phyloP scores from a whole-genome alignment of 2,329 filamentous ascomycete genomes.

The Mycosphaerella sp. region DNA sequence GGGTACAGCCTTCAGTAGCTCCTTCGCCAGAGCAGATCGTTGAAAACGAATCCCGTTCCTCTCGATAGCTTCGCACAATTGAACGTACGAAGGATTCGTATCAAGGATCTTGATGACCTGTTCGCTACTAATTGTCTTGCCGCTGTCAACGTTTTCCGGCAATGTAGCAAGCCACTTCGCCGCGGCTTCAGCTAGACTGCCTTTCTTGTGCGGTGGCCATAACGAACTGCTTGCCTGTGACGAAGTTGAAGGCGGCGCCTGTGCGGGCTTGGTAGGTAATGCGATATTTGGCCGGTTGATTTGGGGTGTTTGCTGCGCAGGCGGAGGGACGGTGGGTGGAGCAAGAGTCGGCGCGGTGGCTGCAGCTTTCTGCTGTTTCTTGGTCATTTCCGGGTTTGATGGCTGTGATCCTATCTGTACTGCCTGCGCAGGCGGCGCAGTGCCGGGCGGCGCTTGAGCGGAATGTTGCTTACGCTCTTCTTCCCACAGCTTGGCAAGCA shows the following conservation, averaged over 20 bases:
- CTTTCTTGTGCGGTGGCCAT: slow-evolving; percentile 50
- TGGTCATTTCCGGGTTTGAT: not conserved
- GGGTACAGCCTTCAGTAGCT: slow-evolving; percentile 43
- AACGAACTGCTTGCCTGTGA: slow-evolving; percentile 33
- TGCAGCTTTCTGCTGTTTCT: slow-evolving; percentile 8
- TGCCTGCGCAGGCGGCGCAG: slow-evolving; percentile 10
- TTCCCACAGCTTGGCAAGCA: slow-evolving; percentile 53
- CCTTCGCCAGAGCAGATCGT: slow-evolving; percentile 48
- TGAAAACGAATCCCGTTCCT: slow-evolving; percentile 46
- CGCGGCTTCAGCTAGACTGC: slow-evolving; percentile 46
- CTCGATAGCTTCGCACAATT: slow-evolving; percentile 51
- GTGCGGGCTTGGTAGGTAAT: slow-evolving; percentile 3
- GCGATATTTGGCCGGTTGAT: not conserved
- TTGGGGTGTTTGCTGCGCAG: not conserved
- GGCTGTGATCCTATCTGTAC: slow-evolving; percentile 1
- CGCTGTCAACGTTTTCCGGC: slow-evolving; percentile 42
- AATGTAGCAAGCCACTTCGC: slow-evolving; percentile 42
- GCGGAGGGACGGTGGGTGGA: not conserved
- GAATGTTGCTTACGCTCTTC: slow-evolving; percentile 39
- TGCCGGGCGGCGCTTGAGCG: slow-evolving; percentile 10
- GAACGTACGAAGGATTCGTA: slow-evolving; percentile 50
- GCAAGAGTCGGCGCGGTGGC: not conserved
- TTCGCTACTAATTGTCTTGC: slow-evolving; percentile 35
- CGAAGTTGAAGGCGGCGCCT: not conserved
- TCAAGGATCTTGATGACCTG: slow-evolving; percentile 46